These are phyloP conservation scores for Russula olivacea DNA, from an alignment of 768 basidiomycete genomes.

Conservation along the genomic window DNA sequence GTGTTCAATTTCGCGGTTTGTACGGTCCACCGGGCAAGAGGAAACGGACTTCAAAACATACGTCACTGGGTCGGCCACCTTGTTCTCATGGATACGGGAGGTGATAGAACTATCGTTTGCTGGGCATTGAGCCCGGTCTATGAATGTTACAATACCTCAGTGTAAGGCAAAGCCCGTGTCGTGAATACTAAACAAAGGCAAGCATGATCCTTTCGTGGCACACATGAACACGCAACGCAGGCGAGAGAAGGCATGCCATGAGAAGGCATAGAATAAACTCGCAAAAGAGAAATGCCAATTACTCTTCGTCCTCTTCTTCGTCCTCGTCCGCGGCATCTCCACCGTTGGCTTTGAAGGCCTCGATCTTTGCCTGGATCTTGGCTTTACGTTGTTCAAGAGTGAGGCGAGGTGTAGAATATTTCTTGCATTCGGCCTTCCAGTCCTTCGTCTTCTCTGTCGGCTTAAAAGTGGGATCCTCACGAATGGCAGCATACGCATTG, in stretches of 20 bases:
- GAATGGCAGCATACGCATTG: slow-evolving; percentile 90
- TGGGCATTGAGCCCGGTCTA: neutral
- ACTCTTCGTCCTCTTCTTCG: slow-evolving; percentile 51
- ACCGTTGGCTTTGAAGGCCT: slow-evolving; percentile 74
- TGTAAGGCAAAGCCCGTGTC: neutral
- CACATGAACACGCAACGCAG: neutral
- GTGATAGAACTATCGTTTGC: slow-evolving; percentile 17
- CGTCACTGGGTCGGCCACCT: slow-evolving; percentile 5
- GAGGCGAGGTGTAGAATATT: slow-evolving; percentile 63
- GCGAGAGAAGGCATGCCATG: neutral
- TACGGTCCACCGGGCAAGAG: slow-evolving; percentile 5
- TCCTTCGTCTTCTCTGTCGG: slow-evolving; percentile 83
- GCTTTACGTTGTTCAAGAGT: slow-evolving; percentile 71
- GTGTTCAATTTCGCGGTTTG: slow-evolving; percentile 17
- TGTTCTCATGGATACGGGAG: slow-evolving; percentile 21
- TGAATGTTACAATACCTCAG: neutral
- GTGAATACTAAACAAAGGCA: neutral
- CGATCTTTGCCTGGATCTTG: slow-evolving; percentile 82
- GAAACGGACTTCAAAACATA: slow-evolving; percentile 12
- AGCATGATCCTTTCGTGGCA: neutral
- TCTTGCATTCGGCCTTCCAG: slow-evolving; percentile 83
- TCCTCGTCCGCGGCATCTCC: slow-evolving; percentile 39
- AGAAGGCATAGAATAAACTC: slow-evolving; percentile 1
- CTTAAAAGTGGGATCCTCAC: slow-evolving; percentile 88
- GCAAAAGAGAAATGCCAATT: neutral